Evolutionary conservation across 306 rosid species (phyloP), one percentile per base, ranked within the genome.

Genomic region (Rosa persica): DNA sequence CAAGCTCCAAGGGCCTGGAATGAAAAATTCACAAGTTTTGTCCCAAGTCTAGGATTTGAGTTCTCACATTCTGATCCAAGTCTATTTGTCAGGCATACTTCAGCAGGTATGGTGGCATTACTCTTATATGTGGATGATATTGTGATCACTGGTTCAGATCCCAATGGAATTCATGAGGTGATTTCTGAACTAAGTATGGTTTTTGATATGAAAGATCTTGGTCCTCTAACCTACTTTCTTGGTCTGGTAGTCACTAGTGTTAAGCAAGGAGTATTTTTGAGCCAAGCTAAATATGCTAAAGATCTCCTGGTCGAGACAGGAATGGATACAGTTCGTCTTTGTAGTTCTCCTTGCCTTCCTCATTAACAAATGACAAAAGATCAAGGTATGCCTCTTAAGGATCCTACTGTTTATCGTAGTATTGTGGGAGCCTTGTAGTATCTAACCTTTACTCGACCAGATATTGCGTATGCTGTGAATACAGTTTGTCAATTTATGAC

Each of bases 131-230:
- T 57, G 0, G 64, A 57, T 57, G 64, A 57, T 3, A 57, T 57
- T n/a, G 30, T 57, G 0, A 22, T 57, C 27, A 57, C 15, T 1
- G 30, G 64, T 7, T 57, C 64, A 0, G 34, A 57, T 22, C 0
- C 23, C 0, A 0, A 0, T 0, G 64, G 30, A 0, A 22, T 57
- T 7, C 0, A n/a, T 0, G 27, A 8, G 0, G 64, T 57, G 0
- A n/a, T 57, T 8, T 0, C 3, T 1, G 27, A n/a, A 3, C 27
- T 57, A 0, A 57, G 64, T 8, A 2, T 1, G 4, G 27, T 22
- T 0, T 57, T 57, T 57, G 64, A 57, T 1, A 57, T 57, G 64
- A 57, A 57, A 4, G 27, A 57, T 57, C 23, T 57, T 1, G 30
- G 64, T 8, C 5, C 25, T 5, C 1, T 57, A 0, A n/a, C 64